Conservation (phyloP, 495 filamentous ascomycete genomes). For the Neurospora africana region DNA sequence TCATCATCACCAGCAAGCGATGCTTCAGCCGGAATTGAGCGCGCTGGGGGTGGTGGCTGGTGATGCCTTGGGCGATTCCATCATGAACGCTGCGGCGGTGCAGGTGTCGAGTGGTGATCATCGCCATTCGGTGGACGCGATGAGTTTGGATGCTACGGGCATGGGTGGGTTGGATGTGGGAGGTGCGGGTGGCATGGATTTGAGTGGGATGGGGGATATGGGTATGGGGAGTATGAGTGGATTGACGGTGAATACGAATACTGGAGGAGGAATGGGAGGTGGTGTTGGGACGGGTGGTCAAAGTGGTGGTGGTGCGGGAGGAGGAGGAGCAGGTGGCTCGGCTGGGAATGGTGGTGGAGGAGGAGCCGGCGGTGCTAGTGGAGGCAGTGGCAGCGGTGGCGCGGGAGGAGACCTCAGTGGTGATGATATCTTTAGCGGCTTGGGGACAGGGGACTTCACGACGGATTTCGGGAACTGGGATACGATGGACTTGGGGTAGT, state of each 20-base stretch:
- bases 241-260: neutral
- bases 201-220: slow-evolving; percentile 6
- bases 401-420: slow-evolving; percentile 23
- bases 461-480: slow-evolving; percentile 17
- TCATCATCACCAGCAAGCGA: neutral
- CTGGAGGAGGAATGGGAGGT: neutral
- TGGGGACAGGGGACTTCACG: slow-evolving; percentile 14
- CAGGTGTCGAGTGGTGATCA: slow-evolving; percentile 5
- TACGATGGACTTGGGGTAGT: slow-evolving; percentile 11
- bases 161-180: slow-evolving; percentile 12
- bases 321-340: neutral
- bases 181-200: slow-evolving; percentile 6
- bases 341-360: slow-evolving; percentile 2
- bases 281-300: neutral
- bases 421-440: slow-evolving; percentile 29
- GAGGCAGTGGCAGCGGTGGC: neutral
- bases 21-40: slow-evolving; percentile 19
- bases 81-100: slow-evolving; percentile 24
- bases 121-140: slow-evolving; percentile 14
- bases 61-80: slow-evolving; percentile 10
- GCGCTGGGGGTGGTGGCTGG: slow-evolving; percentile 18
- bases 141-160: slow-evolving; percentile 19
- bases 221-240: slow-evolving; percentile 3
- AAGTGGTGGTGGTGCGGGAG: neutral
- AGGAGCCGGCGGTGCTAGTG: slow-evolving; percentile 16